These are phyloP conservation scores for Clonostachys chloroleuca DNA, from an alignment of 2,329 filamentous ascomycete species.

Conservation along the genomic window DNA sequence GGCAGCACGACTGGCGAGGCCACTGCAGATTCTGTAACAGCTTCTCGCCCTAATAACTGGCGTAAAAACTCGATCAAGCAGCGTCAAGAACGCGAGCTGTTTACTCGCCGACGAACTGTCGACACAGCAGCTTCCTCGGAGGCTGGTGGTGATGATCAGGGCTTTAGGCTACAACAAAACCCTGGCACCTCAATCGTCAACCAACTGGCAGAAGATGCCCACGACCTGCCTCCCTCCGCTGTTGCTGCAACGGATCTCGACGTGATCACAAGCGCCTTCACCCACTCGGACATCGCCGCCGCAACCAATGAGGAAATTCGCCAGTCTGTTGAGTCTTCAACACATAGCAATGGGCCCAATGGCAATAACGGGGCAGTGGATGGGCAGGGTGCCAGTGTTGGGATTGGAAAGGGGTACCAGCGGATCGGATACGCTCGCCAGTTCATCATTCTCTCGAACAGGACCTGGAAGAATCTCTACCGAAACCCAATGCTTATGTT, in stretches of 20 bases:
- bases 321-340: slow-evolving; percentile 59
- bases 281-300: slow-evolving; percentile 70
- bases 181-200: slow-evolving; percentile 39
- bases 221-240: slow-evolving; percentile 56
- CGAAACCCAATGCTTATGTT: slow-evolving; percentile 98
- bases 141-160: slow-evolving; percentile 42
- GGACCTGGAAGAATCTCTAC: slow-evolving; percentile 97
- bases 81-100: slow-evolving; percentile 86
- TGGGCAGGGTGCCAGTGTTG: slow-evolving; percentile 36
- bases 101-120: slow-evolving; percentile 67
- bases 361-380: slow-evolving; percentile 42
- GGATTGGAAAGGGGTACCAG: slow-evolving; percentile 74
- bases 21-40: slow-evolving; percentile 52
- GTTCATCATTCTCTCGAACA: slow-evolving; percentile 82
- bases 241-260: slow-evolving; percentile 74
- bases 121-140: slow-evolving; percentile 61
- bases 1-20: slow-evolving; percentile 68
- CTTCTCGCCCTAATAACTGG: slow-evolving; percentile 60
- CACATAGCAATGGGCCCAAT: slow-evolving; percentile 61
- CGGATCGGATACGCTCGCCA: slow-evolving; percentile 77
- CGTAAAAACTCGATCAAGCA: slow-evolving; percentile 77
- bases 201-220: slow-evolving; percentile 66
- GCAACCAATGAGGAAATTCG: slow-evolving; percentile 75
- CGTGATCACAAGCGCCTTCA: slow-evolving; percentile 70
- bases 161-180: slow-evolving; percentile 45